phyloP scores from a whole-genome alignment of 371 early-diverging fungal genomes.

The Dichotomocladium elegans region DNA sequence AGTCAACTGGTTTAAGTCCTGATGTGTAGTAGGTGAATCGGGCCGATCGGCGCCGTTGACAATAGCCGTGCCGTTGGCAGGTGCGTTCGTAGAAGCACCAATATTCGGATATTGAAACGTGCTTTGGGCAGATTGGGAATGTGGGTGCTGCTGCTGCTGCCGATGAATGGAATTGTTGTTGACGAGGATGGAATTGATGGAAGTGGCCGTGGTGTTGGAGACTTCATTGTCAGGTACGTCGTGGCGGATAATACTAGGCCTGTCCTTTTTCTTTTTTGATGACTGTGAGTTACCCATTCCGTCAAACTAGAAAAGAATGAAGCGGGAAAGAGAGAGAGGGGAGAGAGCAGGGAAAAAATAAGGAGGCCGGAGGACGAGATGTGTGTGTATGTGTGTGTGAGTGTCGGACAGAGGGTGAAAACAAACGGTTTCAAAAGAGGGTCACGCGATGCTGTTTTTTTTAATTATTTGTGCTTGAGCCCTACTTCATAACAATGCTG shows the following conservation, averaged over 20 bases:
- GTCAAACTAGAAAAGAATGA: constrained; percentile 7
- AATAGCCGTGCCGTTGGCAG: constrained; percentile 3
- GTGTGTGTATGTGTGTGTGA: neutral
- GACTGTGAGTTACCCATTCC: constrained; percentile 27
- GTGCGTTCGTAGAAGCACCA: neutral
- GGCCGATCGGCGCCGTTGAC: constrained; percentile 6
- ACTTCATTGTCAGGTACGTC: constrained; percentile 38
- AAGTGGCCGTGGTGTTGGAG: constrained; percentile 32
- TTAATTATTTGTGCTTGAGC: constrained; percentile 2
- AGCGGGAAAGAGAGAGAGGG: neutral
- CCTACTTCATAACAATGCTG: constrained; percentile 18
- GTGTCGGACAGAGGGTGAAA: neutral
- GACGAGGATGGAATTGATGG: constrained; percentile 37
- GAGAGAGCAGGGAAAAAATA: no score
- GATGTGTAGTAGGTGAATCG: constrained; percentile 8
- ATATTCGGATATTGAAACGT: constrained; percentile 10
- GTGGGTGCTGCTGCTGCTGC: constrained; percentile 2
- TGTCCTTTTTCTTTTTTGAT: constrained; percentile 34
- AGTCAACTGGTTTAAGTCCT: constrained; percentile 14
- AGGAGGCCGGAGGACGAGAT: neutral
- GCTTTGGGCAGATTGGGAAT: constrained; percentile 2
- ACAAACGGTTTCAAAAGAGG: neutral
- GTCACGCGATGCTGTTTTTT: no score
- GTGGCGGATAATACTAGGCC: constrained; percentile 34
- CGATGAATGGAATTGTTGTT: constrained; percentile 9